Base-by-base conservation (phyloP, 1,284 basidiomycete species). In the Leccinum pachyderme region DNA sequence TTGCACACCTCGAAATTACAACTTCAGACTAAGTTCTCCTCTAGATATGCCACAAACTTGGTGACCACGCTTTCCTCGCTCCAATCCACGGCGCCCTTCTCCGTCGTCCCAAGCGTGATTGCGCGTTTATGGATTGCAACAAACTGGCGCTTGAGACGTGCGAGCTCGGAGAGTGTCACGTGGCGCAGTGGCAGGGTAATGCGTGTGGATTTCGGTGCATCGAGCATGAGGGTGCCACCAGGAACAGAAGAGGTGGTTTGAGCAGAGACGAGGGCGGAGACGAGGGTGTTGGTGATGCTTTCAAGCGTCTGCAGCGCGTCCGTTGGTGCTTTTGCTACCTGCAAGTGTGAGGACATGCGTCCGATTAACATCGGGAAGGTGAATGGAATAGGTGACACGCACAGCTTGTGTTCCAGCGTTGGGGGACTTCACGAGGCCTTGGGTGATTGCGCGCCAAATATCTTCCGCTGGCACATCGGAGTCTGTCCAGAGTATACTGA, bases 101-200 rank as follows among this genome's bases (percentile, higher is more conserved):
- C 91, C 12, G 83, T 86, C n/a, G 88, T 87, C 18, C 90, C 89
- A 5, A 90, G 81, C 7, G 86, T 89, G 58, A 93, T 87, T n/a
- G 90, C 91, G 63, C 91, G 92, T 66, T 89, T 91, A 70, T 95
- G 92, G 37, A 90, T 80, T 1, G 82, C 83, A 33, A 95, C 88
- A 66, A 95, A 97, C 66, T 95, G 92, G 47, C 94, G 79, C 69
- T 95, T 96, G 49, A 89, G 75, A 27, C 94, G 78, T 68, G 95
- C 92, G 52, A 96, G 76, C 73, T 95, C 92, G 0, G 91, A 86
- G 22, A 95, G 77, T 18, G 92, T 91, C 25, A 95, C 66, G 49
- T 77, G 78, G 13, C 89, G 86, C 22, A 79, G 64, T 1, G 91
- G 91, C 8, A 95, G 80, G 3, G 69, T 76, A 47, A 72, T 54